phyloP scores from a whole-genome alignment of 1,139 yeast genomes.

The Yamadazyma sp. region DNA sequence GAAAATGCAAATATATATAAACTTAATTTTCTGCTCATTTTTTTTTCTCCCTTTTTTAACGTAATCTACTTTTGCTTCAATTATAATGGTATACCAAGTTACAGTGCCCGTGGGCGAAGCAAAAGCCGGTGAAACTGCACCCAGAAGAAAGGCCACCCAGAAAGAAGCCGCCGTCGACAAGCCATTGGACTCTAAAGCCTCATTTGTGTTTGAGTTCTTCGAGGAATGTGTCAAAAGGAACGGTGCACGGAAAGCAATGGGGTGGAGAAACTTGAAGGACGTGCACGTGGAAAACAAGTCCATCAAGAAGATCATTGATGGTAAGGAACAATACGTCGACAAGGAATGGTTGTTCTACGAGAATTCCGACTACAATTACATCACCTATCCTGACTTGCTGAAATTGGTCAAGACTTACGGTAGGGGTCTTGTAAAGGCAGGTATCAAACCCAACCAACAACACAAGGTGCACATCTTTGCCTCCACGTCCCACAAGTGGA shows the following conservation, averaged over 20 bases:
- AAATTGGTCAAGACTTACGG: conserved; percentile 56
- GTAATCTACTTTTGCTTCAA: not conserved
- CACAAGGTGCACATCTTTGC: conserved; percentile 84
- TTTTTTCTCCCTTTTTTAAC: not conserved
- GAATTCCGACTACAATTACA: conserved; percentile 66
- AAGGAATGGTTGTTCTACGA: conserved; percentile 90
- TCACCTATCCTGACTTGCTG: conserved; percentile 60
- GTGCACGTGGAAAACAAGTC: conserved; percentile 74
- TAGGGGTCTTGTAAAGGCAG: conserved; percentile 72
- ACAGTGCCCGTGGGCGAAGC: conserved; percentile 81
- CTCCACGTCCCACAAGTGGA: conserved; percentile 82
- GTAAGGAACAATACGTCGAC: conserved; percentile 67
- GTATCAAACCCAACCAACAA: conserved; percentile 62
- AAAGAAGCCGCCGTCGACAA: conserved; percentile 55
- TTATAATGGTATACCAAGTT: conserved; percentile 23
- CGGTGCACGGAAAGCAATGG: conserved; percentile 62
- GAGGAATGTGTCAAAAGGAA: conserved; percentile 62
- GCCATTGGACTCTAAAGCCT: conserved; percentile 60
- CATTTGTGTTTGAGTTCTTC: conserved; percentile 70
- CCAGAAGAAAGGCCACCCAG: conserved; percentile 71
- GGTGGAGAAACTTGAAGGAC: conserved; percentile 75
- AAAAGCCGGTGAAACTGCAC: conserved; percentile 85
- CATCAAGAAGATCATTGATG: conserved; percentile 75
- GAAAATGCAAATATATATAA: conserved; percentile 4
- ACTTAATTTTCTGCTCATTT: conserved; percentile 1